Base-by-base conservation (phyloP, 139 green algal species). In the Tetradesmus obliquus region DNA sequence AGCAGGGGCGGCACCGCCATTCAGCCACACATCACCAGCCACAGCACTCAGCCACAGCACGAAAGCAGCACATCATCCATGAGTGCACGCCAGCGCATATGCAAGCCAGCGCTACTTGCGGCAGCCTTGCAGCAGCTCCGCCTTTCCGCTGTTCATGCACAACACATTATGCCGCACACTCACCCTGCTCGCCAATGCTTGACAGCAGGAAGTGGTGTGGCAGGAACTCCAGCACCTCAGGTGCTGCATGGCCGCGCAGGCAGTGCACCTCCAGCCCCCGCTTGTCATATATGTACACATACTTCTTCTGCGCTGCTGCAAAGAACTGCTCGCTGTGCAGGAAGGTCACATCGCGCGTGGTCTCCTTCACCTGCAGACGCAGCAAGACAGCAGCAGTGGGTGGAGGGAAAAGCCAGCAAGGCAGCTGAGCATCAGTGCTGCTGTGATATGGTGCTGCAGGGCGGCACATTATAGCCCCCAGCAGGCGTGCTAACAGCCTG, bases 261-360 rank as follows among this genome's bases (percentile, higher is more conserved):
- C 98, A 98, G 94, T 99, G 98, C 55, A 99, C 91, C 95, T 99
- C 98, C 53, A 99, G 91, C 17, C 98, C 98, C 0, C 97, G 92
- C 93, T 99, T 98, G 95, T 99, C 98, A 88, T 99, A 99, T 4
- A 99, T 98, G 95, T 99, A 99, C 19, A 97, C 96, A 89, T 99
- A 98, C 92, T 98, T 97, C 51, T 95, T 97, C 95, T 99, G 98
- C 15, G 98, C 98, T 6, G 95, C 97, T 17, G 98, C 98, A 91
- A 99, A 99, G 92, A 99, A 99, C 13, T 93, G 93, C 89, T 99
- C 97, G 92, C 99, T 99, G 97, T 99, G 98, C 87, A 99, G 94
- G 82, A 99, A 98, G 7, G 88, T 92, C 5, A 98, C 97, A 86
- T 98, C 97, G 55, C 95, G 94, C 53, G 96, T 93, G 10, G 96